These are phyloP conservation scores for Fusarium sp. DNA, from an alignment of 2,329 filamentous ascomycete genomes.

Conservation along the genomic window DNA sequence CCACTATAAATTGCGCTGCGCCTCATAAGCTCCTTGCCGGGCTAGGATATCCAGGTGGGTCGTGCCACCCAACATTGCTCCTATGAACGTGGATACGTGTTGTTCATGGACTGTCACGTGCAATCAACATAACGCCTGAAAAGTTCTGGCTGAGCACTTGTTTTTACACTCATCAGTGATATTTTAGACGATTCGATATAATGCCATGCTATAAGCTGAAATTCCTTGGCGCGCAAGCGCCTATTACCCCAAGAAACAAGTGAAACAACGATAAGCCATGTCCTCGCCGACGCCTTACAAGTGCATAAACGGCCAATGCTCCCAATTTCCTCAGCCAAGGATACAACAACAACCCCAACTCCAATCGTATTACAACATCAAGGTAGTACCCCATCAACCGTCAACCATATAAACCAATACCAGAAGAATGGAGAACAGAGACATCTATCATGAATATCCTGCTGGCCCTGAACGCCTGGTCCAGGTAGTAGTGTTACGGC, in stretches of 20 bases:
- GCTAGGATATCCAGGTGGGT: constrained; percentile 22
- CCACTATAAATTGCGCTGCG: constrained; percentile 40
- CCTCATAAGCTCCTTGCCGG: constrained; percentile 37
- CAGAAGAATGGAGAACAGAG: constrained; percentile 35
- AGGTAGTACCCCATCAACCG: constrained; percentile 29
- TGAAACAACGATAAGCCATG: constrained; percentile 33
- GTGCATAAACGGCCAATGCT: constrained; percentile 43
- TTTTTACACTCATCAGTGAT: constrained; percentile 8
- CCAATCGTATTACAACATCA: constrained; percentile 42
- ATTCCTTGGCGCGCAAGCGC: constrained; percentile 35
- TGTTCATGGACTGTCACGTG: constrained; percentile 29
- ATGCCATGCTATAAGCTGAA: constrained; percentile 36
- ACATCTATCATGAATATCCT: constrained; percentile 36
- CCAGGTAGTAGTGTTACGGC: constrained; percentile 38
- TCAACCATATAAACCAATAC: constrained; percentile 31
- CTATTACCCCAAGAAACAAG: constrained; percentile 26
- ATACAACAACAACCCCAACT: constrained; percentile 38
- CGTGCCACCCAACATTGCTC: constrained; percentile 8
- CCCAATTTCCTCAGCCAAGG: constrained; percentile 35
- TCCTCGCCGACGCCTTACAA: constrained; percentile 41
- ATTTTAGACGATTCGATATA: constrained; percentile 41
- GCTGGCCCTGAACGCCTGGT: constrained; percentile 41
- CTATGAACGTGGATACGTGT: constrained; percentile 18
- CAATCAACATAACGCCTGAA: background rate
- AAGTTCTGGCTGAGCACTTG: background rate